These are phyloP conservation scores for Magnolia changhungtana DNA, from an alignment of 164 flowering plant species.

Conservation along the genomic window DNA sequence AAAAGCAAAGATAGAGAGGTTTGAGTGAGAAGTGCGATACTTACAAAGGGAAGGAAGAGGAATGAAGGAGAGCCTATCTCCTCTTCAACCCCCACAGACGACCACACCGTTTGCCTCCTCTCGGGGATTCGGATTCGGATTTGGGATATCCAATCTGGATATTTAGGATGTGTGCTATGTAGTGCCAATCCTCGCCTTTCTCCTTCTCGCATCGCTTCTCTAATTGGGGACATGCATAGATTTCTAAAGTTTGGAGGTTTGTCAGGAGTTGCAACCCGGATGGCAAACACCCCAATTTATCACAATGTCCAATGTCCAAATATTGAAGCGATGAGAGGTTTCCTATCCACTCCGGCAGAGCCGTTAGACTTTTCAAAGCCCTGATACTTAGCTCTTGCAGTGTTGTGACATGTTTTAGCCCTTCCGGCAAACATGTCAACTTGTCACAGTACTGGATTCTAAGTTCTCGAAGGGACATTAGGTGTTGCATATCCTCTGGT, in stretches of 20 bases:
- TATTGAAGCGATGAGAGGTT: background rate
- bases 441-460: background rate
- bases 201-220: constrained; percentile 6
- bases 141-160: background rate
- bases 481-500: background rate
- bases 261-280: background rate
- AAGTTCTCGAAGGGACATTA: background rate
- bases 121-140: too few species aligned
- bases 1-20: too few species aligned
- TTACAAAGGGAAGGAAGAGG: too few species aligned
- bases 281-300: background rate
- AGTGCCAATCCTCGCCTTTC: constrained; percentile 14
- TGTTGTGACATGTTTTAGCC: background rate
- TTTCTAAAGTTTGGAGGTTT: background rate
- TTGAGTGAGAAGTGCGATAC: too few species aligned
- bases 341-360: background rate
- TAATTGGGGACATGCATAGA: constrained; percentile 1
- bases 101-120: too few species aligned
- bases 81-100: too few species aligned
- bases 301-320: background rate
- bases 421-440: background rate
- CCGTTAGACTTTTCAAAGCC: background rate
- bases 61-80: too few species aligned
- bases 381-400: background rate
- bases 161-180: constrained; percentile 9